A percentile compares a stretch with the other conserved stretches of the same genome.
Evolutionary conservation across 305 asterid genomes (phyloP).

Genomic region (Fraxinus angustifolia): DNA sequence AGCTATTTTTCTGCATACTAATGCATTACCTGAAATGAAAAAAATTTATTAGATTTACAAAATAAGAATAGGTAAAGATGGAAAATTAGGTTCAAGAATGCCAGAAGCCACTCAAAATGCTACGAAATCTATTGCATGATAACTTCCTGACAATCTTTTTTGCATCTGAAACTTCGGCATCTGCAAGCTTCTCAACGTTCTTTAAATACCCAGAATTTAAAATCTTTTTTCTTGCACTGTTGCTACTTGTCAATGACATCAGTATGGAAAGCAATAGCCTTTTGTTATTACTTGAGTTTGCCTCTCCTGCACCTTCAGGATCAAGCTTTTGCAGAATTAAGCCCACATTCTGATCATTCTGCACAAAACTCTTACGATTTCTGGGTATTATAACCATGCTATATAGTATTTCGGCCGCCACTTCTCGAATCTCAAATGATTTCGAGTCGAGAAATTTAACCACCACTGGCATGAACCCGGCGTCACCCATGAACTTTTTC

Average conservation of each 20-base stretch:
- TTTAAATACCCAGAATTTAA: slow-evolving; percentile 60
- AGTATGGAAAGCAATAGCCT: slow-evolving; percentile 67
- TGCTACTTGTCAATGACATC: slow-evolving; percentile 61
- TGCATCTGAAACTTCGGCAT: slow-evolving; percentile 70
- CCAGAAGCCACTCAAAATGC: slow-evolving; percentile 64
- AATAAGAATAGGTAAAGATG: background rate
- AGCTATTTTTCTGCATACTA: slow-evolving; percentile 14
- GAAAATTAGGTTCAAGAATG: slow-evolving; percentile 45
- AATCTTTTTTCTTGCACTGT: slow-evolving; percentile 77
- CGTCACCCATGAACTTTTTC: slow-evolving; percentile 79
- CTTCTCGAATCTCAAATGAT: slow-evolving; percentile 64
- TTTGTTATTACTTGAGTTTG: slow-evolving; percentile 45
- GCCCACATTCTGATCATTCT: slow-evolving; percentile 59
- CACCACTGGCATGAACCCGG: slow-evolving; percentile 72
- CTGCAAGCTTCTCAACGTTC: slow-evolving; percentile 75
- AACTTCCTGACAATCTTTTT: slow-evolving; percentile 73
- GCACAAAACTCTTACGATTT: slow-evolving; percentile 66
- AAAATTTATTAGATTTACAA: slow-evolving; percentile 29
- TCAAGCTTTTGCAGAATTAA: slow-evolving; percentile 67
- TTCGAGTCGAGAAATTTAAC: slow-evolving; percentile 64
- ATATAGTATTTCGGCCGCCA: slow-evolving; percentile 70
- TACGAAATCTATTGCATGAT: slow-evolving; percentile 52
- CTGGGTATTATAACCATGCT: slow-evolving; percentile 51
- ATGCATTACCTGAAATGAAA: slow-evolving; percentile 8
- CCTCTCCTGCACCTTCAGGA: slow-evolving; percentile 35